Base-by-base conservation (phyloP, 345 rosid genomes). In the Raphanus raphanistrum region DNA sequence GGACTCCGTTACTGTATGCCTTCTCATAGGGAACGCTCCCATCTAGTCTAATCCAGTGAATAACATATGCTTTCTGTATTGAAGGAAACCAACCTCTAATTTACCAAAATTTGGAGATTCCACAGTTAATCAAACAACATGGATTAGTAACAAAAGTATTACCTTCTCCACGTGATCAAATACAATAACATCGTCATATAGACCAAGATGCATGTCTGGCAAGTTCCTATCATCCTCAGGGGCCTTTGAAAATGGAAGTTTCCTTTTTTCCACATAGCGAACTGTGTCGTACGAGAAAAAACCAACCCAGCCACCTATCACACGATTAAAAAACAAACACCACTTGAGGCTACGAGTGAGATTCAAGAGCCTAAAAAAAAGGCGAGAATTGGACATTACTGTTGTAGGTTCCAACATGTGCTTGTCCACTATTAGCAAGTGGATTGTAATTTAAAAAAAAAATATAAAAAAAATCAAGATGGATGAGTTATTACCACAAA, bases 131-230 rank as follows among this genome's bases (percentile, higher is more conserved):
- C 74, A 74, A 9, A 63, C 59, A 75, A 58, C 17, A 80, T 6
- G 57, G 62, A 57, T 65, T 65, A 26, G 38, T 69, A 17, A 72
- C 27, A 62, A 52, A 17, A 52, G 17, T 1, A 78, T 45, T 80
- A 90, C 97, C 98, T 94, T 94, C 77, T 90, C 90, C 61, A 92
- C 97, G 43, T 89, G 95, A 87, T 92, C 98, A 76, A 94, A 89
- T 54, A 94, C 90, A 63, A 94, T 78, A 4, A 92, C 91, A 28
- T 92, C 89, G 35, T 86, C 85, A 57, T 92, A 94, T 28, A 94
- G 92, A 48, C 96, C 93, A 31, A 90, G 87, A 82, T 94, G 95
- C 74, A 94, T 91, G 79, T 94, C 98, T 3, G 96, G 86, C 33
- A 94, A 92, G 82, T 87, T 85, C 82, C 95, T 88, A 70, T 92